These are phyloP conservation scores for Cicer cuneatum DNA, from an alignment of 306 rosid genomes.

Conservation along the genomic window DNA sequence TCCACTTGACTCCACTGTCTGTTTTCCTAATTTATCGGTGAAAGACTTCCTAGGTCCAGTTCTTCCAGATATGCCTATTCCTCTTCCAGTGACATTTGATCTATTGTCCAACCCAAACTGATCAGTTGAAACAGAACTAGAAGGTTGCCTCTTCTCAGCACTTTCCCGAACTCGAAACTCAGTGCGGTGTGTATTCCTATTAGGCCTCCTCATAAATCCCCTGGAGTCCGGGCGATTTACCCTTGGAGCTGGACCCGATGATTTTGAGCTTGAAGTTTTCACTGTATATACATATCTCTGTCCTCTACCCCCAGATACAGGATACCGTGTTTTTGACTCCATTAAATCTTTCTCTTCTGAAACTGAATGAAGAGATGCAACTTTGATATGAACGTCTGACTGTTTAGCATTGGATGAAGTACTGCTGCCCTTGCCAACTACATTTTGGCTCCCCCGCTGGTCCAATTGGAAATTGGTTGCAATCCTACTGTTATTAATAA, in stretches of 20 bases:
- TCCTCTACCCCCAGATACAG: constrained; percentile 71
- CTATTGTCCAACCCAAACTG: constrained; percentile 57
- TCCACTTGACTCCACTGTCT: constrained; percentile 51
- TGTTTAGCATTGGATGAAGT: constrained; percentile 52
- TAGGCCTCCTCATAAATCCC: constrained; percentile 72
- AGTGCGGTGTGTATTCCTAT: constrained; percentile 69
- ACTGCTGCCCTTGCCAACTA: constrained; percentile 48
- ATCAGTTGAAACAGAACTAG: constrained; percentile 53
- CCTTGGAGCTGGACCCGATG: constrained; percentile 61
- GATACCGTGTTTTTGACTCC: constrained; percentile 58
- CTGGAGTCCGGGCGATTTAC: constrained; percentile 52
- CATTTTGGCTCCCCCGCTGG: constrained; percentile 52
- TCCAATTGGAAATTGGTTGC: constrained; percentile 52
- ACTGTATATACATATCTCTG: constrained; percentile 65
- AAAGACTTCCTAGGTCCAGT: constrained; percentile 60
- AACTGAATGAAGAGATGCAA: constrained; percentile 49
- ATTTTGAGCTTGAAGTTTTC: constrained; percentile 68
- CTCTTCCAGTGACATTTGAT: constrained; percentile 59
- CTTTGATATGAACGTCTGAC: constrained; percentile 54
- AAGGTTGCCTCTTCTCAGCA: constrained; percentile 64
- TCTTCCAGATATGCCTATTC: constrained; percentile 55
- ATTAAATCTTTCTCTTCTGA: constrained; percentile 57
- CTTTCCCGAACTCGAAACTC: constrained; percentile 86
- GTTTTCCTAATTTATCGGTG: constrained; percentile 58
- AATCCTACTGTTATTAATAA: constrained; percentile 51